Percentiles rank a stretch among this genome's conserved stretches.
Evolutionary conservation across 179 eudicot genomes (phyloP).

Genomic region (Sideroxylon spinosum): DNA sequence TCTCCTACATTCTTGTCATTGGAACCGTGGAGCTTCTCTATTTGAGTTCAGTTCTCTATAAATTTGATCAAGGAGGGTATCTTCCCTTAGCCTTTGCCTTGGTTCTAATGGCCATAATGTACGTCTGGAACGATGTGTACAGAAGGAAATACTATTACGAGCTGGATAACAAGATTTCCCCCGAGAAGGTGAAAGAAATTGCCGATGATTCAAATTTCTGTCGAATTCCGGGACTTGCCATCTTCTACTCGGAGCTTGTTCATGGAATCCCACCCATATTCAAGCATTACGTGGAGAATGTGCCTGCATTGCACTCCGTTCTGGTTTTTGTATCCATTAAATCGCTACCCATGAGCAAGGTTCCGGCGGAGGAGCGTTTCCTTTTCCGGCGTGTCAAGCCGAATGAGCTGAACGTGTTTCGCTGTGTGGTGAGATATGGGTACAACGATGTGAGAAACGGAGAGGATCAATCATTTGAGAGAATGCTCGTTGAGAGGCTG

Average conservation of each 20-base stretch:
- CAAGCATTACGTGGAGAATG: constrained; percentile 52
- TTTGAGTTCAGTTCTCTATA: constrained; percentile 52
- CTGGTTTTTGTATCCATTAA: constrained; percentile 60
- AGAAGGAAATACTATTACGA: constrained; percentile 61
- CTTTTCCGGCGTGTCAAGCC: constrained; percentile 55
- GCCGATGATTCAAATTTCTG: constrained; percentile 11
- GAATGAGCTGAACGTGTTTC: constrained; percentile 39
- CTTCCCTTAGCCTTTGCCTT: constrained; percentile 53
- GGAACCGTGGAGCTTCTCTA: constrained; percentile 43
- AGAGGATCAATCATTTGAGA: constrained; percentile 39
- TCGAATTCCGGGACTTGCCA: constrained; percentile 52
- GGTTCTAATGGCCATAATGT: constrained; percentile 43
- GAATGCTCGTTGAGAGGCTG: constrained; percentile 33
- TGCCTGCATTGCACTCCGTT: constrained; percentile 55
- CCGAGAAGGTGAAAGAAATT: constrained; percentile 32
- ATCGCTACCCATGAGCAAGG: constrained; percentile 57
- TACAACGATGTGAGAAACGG: constrained; percentile 46
- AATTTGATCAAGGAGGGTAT: constrained; percentile 56
- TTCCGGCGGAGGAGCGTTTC: constrained; percentile 57
- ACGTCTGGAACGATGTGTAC: constrained; percentile 56
- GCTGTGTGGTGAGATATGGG: constrained; percentile 68
- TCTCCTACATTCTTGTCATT: constrained; percentile 38
- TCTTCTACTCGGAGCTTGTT: constrained; percentile 73
- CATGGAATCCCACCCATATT: constrained; percentile 86
- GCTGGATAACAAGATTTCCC: constrained; percentile 45